phyloP scores from a whole-genome alignment of 192 early-diverging fungal species.

The Coemansia sp. region DNA sequence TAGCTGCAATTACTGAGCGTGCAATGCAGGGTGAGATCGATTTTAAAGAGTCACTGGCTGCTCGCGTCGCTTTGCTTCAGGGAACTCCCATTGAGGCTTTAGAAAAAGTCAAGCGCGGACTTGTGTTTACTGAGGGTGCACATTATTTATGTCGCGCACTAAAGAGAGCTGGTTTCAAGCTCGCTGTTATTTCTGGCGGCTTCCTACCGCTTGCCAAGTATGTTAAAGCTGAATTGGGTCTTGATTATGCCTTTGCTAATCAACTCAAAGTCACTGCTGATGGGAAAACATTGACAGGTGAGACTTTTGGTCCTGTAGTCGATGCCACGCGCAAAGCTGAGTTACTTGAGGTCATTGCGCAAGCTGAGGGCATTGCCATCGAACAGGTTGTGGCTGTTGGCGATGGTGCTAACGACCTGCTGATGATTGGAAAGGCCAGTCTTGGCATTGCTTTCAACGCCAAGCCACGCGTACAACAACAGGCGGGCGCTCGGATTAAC shows the following conservation, averaged over 20 bases:
- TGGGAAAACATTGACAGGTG: slow-evolving; percentile 80
- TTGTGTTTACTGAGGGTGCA: slow-evolving; percentile 90
- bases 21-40: slow-evolving; percentile 99
- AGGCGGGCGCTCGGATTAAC: slow-evolving; percentile 87
- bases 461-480: slow-evolving; percentile 93
- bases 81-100: slow-evolving; percentile 82
- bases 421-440: slow-evolving; percentile 91
- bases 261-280: slow-evolving; percentile 84
- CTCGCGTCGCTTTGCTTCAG: slow-evolving; percentile 83
- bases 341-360: slow-evolving; percentile 92
- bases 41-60: slow-evolving; percentile 88
- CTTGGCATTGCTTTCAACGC: slow-evolving; percentile 98
- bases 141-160: slow-evolving; percentile 84
- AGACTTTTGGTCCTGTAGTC: slow-evolving; percentile 84
- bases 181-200: slow-evolving; percentile 95
- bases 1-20: slow-evolving; percentile 89
- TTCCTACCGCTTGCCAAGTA: slow-evolving; percentile 91
- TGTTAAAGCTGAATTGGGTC: slow-evolving; percentile 83
- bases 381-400: slow-evolving; percentile 97
- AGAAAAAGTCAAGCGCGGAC: slow-evolving; percentile 68
- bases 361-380: slow-evolving; percentile 79
- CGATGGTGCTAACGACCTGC: slow-evolving; percentile 96
- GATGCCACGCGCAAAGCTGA: slow-evolving; percentile 93
- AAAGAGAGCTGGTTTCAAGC: slow-evolving; percentile 89
- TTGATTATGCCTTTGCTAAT: slow-evolving; percentile 99